Evolutionary conservation across 768 basidiomycete genomes (phyloP).

Genomic region (Infundibulicybe gibba): DNA sequence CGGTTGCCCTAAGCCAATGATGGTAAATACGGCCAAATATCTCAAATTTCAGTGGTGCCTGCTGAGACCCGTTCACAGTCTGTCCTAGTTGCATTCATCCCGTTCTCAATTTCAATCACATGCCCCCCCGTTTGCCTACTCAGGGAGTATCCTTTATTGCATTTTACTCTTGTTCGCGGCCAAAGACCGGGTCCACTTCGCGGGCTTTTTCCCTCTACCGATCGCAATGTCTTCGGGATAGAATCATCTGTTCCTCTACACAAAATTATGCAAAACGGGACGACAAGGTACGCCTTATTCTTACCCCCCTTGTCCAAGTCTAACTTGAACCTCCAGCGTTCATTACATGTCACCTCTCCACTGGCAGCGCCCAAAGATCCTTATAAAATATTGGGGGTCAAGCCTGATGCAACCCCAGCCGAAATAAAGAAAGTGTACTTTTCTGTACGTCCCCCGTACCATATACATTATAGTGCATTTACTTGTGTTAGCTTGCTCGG

Average conservation of each 20-base stretch:
- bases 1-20: background rate
- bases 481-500: slow-evolving; percentile 74
- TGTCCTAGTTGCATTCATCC: background rate
- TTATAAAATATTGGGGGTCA: slow-evolving; percentile 87
- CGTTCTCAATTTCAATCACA: slow-evolving; percentile 18
- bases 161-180: slow-evolving; percentile 52
- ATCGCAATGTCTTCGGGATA: slow-evolving; percentile 29
- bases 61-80: background rate
- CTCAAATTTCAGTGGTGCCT: slow-evolving; percentile 24
- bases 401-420: slow-evolving; percentile 72
- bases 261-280: slow-evolving; percentile 18
- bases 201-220: slow-evolving; percentile 38
- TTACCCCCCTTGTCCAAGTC: slow-evolving; percentile 6
- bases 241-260: slow-evolving; percentile 13
- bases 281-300: slow-evolving; percentile 36
- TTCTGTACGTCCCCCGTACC: slow-evolving; percentile 53
- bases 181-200: slow-evolving; percentile 18
- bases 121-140: slow-evolving; percentile 49
- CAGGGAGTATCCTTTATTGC: slow-evolving; percentile 53
- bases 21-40: slow-evolving; percentile 27
- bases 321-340: slow-evolving; percentile 47
- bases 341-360: slow-evolving; percentile 67
- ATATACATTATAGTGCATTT: slow-evolving; percentile 7
- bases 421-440: slow-evolving; percentile 99
- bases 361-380: slow-evolving; percentile 72